Conservation (phyloP, 768 basidiomycete genomes). For the Kwoniella pini region DNA sequence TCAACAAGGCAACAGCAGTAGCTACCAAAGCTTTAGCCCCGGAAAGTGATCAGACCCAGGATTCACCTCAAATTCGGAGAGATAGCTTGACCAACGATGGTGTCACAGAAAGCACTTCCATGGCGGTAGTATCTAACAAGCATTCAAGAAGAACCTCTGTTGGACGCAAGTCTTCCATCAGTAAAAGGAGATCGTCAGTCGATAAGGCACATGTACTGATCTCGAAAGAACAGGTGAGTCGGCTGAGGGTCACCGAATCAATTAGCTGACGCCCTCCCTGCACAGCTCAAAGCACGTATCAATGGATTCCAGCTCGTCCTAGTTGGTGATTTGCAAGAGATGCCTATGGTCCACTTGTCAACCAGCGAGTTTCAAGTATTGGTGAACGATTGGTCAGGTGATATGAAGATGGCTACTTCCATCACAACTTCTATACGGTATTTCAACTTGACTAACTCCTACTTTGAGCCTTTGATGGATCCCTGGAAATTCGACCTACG, state of each 20-base stretch:
- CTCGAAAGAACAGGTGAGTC: slow-evolving; percentile 76
- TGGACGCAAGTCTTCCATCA: slow-evolving; percentile 28
- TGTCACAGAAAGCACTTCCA: slow-evolving; percentile 27
- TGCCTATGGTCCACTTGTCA: slow-evolving; percentile 86
- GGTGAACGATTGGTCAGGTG: slow-evolving; percentile 91
- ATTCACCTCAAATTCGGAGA: slow-evolving; percentile 2
- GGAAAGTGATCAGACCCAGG: slow-evolving; percentile 11
- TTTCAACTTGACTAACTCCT: slow-evolving; percentile 95
- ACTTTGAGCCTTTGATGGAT: slow-evolving; percentile 97
- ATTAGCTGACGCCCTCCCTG: slow-evolving; percentile 4
- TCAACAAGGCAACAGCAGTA: slow-evolving; percentile 82
- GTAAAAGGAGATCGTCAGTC: slow-evolving; percentile 31
- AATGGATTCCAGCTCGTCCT: slow-evolving; percentile 91
- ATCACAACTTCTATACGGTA: slow-evolving; percentile 83
- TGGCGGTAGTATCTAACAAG: slow-evolving; percentile 41
- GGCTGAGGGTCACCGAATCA: not conserved
- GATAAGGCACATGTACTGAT: slow-evolving; percentile 60
- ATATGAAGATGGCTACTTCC: slow-evolving; percentile 81
- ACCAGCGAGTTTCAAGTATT: slow-evolving; percentile 78
- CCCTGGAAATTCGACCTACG: slow-evolving; percentile 86
- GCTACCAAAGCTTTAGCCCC: slow-evolving; percentile 56
- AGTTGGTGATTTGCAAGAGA: slow-evolving; percentile 92
- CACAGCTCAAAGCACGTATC: slow-evolving; percentile 76
- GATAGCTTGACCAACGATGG: slow-evolving; percentile 25
- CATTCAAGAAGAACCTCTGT: slow-evolving; percentile 14